A percentile compares a stretch with the other conserved stretches of the same genome.
These are phyloP conservation scores for Pelargonium citronellum DNA, from an alignment of 441 rosid species.

Conservation along the genomic window DNA sequence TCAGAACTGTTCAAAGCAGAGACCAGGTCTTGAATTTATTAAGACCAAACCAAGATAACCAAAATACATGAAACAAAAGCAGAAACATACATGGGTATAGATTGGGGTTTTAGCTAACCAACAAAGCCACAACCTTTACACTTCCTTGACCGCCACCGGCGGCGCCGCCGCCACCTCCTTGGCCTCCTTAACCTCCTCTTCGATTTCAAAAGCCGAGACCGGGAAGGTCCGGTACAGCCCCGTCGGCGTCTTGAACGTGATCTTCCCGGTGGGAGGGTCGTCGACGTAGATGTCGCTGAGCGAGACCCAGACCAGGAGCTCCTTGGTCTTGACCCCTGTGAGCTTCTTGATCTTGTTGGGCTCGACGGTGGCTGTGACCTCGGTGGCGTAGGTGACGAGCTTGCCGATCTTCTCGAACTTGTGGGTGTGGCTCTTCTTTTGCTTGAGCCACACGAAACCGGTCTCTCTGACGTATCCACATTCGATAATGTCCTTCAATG, in stretches of 20 bases:
- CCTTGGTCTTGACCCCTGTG: constrained; percentile 84
- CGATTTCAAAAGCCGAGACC: constrained; percentile 43
- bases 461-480: constrained; percentile 72
- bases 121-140: no score
- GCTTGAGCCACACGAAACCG: constrained; percentile 90
- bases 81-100: no score
- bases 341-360: constrained; percentile 74
- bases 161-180: constrained; percentile 8
- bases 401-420: constrained; percentile 70
- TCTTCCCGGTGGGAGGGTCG: constrained; percentile 44
- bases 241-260: constrained; percentile 52
- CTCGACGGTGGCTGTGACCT: constrained; percentile 65
- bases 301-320: constrained; percentile 70
- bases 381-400: constrained; percentile 52
- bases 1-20: no score
- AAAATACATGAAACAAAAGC: no score
- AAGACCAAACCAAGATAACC: no score
- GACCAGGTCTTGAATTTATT: no score
- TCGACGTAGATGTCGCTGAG: constrained; percentile 57
- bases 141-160: no score
- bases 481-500: constrained; percentile 70
- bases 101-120: no score
- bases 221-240: constrained; percentile 57
- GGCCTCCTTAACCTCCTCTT: constrained; percentile 26
- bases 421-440: constrained; percentile 68